These are phyloP conservation scores for Penicillium crustosum DNA, from an alignment of 2,329 filamentous ascomycete species.

Conservation along the genomic window DNA sequence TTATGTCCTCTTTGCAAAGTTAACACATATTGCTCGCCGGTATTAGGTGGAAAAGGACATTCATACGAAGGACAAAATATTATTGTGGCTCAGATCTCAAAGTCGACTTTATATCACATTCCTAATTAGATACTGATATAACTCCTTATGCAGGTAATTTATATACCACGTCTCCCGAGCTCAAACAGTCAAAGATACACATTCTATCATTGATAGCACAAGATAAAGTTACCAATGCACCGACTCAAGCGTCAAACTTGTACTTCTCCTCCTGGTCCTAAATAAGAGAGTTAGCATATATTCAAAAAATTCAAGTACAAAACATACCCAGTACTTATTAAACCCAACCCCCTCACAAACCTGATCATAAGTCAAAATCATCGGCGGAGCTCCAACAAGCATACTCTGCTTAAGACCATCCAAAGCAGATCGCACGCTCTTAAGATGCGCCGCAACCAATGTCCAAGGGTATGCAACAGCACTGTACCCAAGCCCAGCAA, in stretches of 20 bases:
- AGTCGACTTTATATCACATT: neutral
- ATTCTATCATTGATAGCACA: neutral
- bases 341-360: constrained; percentile 49
- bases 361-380: constrained; percentile 46
- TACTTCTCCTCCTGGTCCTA: constrained; percentile 22
- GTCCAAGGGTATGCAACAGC: neutral
- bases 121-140: neutral
- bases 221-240: neutral
- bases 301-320: neutral
- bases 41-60: neutral
- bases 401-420: constrained; percentile 46
- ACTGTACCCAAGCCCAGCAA: neutral
- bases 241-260: constrained; percentile 11
- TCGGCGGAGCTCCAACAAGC: constrained; percentile 43
- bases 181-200: neutral
- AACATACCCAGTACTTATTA: constrained; percentile 43
- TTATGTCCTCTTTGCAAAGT: neutral
- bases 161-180: neutral
- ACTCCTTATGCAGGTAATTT: neutral
- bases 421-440: constrained; percentile 37
- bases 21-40: neutral
- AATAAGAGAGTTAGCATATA: constrained; percentile 30
- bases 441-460: constrained; percentile 31
- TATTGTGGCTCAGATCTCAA: neutral
- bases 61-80: neutral